Percentiles rank a stretch among this genome's conserved stretches.
phyloP scores from a whole-genome alignment of 495 filamentous ascomycete genomes.

The Hypomontagnella monticulosa region DNA sequence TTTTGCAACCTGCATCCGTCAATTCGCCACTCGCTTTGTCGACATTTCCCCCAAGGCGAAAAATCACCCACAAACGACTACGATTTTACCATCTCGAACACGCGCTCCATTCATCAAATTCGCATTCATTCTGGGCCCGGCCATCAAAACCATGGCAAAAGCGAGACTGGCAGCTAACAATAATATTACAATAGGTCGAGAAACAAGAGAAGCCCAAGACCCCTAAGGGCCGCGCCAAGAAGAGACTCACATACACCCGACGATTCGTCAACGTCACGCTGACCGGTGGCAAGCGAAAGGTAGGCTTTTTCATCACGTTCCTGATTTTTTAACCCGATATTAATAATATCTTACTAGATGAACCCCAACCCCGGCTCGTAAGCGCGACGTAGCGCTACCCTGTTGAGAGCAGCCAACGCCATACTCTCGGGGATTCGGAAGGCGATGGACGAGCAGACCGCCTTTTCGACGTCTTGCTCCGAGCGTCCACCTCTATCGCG shows the following conservation, averaged over 20 bases:
- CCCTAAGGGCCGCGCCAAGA: conserved; percentile 98
- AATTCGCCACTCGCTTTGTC: conserved; percentile 21
- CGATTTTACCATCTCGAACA: conserved; percentile 10
- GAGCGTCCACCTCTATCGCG: conserved; percentile 34
- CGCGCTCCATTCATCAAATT: conserved; percentile 25
- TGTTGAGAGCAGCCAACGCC: conserved; percentile 40
- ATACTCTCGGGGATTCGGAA: conserved; percentile 34
- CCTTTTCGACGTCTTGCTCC: conserved; percentile 24
- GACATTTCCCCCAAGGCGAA: conserved; percentile 6
- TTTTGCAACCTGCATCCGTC: neutral
- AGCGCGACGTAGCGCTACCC: conserved; percentile 29
- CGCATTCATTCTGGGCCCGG: neutral
- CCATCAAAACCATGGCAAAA: conserved; percentile 2
- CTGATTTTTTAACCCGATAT: neutral
- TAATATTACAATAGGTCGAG: conserved; percentile 69
- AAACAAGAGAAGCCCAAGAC: conserved; percentile 91
- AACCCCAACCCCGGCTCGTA: conserved; percentile 62
- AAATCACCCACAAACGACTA: neutral
- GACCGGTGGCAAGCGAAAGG: conserved; percentile 99
- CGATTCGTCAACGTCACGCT: conserved; percentile 99
- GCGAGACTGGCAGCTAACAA: conserved; percentile 12
- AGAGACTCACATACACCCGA: conserved; percentile 95
- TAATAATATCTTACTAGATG: conserved; percentile 48
- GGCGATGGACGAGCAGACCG: conserved; percentile 33
- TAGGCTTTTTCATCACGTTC: conserved; percentile 45